Evolutionary conservation across 306 rosid species (phyloP).

Genomic region (Rosa multiflora): DNA sequence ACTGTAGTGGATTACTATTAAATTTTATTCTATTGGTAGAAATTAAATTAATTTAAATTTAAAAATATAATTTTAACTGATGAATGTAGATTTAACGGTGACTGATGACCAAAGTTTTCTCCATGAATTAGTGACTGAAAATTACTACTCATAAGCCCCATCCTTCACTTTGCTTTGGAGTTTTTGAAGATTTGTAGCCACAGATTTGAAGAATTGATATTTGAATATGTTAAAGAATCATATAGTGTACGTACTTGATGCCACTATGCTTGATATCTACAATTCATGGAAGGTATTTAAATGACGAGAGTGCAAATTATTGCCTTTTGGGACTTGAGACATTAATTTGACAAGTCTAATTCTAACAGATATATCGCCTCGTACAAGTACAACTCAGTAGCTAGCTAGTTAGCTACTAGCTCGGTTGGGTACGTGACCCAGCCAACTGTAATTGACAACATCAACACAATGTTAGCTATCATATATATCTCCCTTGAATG

Average conservation of each 20-base stretch:
- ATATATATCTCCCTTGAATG: slow-evolving; percentile 2
- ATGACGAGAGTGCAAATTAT: background rate
- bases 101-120: too few relatives aligned
- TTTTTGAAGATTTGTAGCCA: too few relatives aligned
- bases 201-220: background rate
- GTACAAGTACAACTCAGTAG: slow-evolving; percentile 25
- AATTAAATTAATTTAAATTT: too few relatives aligned
- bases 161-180: too few relatives aligned
- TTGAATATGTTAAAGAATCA: background rate
- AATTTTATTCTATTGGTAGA: too few relatives aligned
- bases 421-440: slow-evolving; percentile 37
- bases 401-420: background rate
- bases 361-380: background rate
- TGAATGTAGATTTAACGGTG: too few relatives aligned
- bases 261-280: background rate
- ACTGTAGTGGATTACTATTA: too few relatives aligned
- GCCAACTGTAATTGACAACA: slow-evolving; percentile 36
- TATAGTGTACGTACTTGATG: background rate
- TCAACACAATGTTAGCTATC: slow-evolving; percentile 32
- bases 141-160: too few relatives aligned
- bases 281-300: background rate
- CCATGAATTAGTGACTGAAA: too few relatives aligned
- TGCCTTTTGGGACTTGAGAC: background rate
- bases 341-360: background rate
- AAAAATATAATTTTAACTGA: too few relatives aligned